Percentiles rank a stretch among this genome's conserved stretches.
These are phyloP conservation scores for Xylariaceae sp. DNA, from an alignment of 2,329 filamentous ascomycete genomes.

Conservation along the genomic window DNA sequence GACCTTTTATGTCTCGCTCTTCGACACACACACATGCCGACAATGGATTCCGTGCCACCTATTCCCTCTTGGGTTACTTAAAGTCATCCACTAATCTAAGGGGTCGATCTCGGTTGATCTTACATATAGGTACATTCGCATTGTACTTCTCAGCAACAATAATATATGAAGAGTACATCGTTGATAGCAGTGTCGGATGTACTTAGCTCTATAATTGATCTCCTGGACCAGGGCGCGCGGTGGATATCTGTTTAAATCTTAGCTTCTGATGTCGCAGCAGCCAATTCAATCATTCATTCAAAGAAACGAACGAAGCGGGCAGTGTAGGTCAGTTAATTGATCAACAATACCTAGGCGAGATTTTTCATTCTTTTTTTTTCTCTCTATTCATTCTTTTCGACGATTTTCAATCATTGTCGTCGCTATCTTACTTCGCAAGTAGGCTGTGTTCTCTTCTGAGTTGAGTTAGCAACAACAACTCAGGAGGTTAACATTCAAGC, in stretches of 20 bases:
- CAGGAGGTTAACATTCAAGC: too few relatives aligned
- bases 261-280: not conserved
- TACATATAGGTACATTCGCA: too few relatives aligned
- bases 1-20: too few relatives aligned
- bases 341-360: not conserved
- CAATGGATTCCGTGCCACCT: not conserved
- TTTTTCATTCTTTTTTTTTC: not conserved
- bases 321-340: too few relatives aligned
- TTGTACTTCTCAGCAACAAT: too few relatives aligned
- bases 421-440: not conserved
- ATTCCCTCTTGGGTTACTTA: not conserved
- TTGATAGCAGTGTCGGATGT: not conserved
- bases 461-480: too few relatives aligned
- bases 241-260: not conserved
- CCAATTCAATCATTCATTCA: too few relatives aligned
- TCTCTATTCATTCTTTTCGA: not conserved
- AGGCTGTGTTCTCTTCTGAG: not conserved
- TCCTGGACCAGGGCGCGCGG: not conserved
- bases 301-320: too few relatives aligned
- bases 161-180: not conserved
- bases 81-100: not conserved
- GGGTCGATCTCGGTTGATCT: not conserved
- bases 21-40: not conserved
- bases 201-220: not conserved
- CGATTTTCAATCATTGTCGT: not conserved